Conservation (phyloP, 768 basidiomycete species). For the Lactarius quietus region DNA sequence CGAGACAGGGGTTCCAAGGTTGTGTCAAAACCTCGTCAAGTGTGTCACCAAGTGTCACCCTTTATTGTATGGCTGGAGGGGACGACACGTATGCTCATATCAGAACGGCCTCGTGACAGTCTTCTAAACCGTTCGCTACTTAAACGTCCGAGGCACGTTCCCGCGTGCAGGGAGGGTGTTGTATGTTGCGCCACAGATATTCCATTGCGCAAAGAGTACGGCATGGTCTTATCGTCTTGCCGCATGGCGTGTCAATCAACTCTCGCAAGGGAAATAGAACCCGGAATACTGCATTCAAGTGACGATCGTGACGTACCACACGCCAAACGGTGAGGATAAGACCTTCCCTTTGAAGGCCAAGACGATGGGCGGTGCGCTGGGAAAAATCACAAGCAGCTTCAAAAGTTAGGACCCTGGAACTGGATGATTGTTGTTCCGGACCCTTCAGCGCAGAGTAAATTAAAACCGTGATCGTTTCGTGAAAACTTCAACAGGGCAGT, state of each 20-base stretch:
- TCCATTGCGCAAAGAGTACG: neutral
- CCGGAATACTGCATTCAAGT: neutral
- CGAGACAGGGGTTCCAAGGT: neutral
- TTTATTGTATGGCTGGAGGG: neutral
- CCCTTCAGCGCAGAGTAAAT: neutral
- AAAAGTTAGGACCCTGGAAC: neutral
- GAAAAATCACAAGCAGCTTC: neutral
- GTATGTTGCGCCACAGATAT: constrained; percentile 6
- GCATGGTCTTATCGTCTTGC: neutral
- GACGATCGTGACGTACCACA: neutral
- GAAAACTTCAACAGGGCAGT: neutral
- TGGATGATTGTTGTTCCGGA: neutral
- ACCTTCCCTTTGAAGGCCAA: too few species aligned
- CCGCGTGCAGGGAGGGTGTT: neutral
- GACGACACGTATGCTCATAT: neutral
- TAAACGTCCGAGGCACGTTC: constrained; percentile 4
- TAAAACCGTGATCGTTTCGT: neutral
- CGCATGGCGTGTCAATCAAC: constrained; percentile 5
- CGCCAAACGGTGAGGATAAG: neutral
- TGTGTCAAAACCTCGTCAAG: neutral
- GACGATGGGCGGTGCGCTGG: neutral
- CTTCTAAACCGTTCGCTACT: constrained; percentile 6
- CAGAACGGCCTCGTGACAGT: neutral
- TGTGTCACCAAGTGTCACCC: neutral
- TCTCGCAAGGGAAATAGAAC: neutral